Conservation (phyloP, 2,329 filamentous ascomycete genomes). For the Gliomastix tumulicola region DNA sequence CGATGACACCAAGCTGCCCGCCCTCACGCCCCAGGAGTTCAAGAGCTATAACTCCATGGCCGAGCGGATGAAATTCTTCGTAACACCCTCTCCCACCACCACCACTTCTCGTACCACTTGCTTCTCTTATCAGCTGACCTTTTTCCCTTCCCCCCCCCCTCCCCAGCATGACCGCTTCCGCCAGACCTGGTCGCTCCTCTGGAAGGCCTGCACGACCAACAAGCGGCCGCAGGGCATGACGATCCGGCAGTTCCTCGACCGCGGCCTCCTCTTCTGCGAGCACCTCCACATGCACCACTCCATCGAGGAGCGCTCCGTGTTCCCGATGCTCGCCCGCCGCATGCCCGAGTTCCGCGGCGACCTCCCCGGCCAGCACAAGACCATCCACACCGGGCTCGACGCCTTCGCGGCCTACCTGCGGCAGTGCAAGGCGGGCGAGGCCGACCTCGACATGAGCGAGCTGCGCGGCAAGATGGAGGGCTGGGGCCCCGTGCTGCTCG, state of each 20-base stretch:
- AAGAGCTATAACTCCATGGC: slow-evolving; percentile 65
- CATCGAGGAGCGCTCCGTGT: slow-evolving; percentile 78
- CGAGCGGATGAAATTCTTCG: slow-evolving; percentile 68
- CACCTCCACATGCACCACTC: slow-evolving; percentile 71
- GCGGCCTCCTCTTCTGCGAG: slow-evolving; percentile 62
- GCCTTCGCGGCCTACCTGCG: slow-evolving; percentile 58
- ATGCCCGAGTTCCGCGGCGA: slow-evolving; percentile 72
- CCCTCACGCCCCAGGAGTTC: slow-evolving; percentile 61
- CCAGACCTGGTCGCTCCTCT: slow-evolving; percentile 63
- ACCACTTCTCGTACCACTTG: not conserved
- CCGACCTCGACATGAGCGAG: slow-evolving; percentile 45
- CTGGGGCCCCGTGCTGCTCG: slow-evolving; percentile 75
- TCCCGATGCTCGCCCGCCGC: slow-evolving; percentile 66
- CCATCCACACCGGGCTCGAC: slow-evolving; percentile 73
- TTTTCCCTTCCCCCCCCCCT: too few relatives aligned
- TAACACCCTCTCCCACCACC: slow-evolving; percentile 19
- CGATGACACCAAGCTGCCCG: slow-evolving; percentile 51
- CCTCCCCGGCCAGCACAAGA: slow-evolving; percentile 65
- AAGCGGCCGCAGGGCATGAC: slow-evolving; percentile 58
- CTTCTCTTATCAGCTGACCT: too few relatives aligned
- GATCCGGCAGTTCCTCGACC: slow-evolving; percentile 59
- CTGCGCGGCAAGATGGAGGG: slow-evolving; percentile 67
- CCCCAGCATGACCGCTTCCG: slow-evolving; percentile 70
- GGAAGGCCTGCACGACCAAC: slow-evolving; percentile 52
- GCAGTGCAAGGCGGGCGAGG: slow-evolving; percentile 55